Evolutionary conservation across 768 basidiomycete genomes (phyloP), one percentile per base, ranked within the genome.

Genomic region (Leccinum incarnatum): DNA sequence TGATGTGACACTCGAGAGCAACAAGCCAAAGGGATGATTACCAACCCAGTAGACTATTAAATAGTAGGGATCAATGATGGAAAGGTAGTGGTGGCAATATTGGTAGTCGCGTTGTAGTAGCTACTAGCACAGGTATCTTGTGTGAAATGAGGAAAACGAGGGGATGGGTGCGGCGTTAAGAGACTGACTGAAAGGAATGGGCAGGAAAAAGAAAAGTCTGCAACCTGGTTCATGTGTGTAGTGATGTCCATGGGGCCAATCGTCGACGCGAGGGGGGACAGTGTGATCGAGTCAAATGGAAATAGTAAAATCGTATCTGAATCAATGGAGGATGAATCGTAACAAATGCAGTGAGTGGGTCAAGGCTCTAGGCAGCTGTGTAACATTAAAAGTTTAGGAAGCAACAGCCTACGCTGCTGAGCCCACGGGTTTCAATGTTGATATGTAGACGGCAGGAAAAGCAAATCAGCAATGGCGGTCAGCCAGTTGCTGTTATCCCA

Each of bases 401-500:
- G 42, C 15, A 47, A 55, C 58, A 51, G 46, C 52, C 11, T 37
- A 57, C 27, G 53, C 47, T 48, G 59, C 42, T 45, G 4, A 45
- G 49, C 52, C 58, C 47, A 30, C 32, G 30, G 21, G n/a, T 53
- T 34, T 50, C 59, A 50, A 53, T 52, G 37, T 15, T 12, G 23
- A 51, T 55, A 21, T 15, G 55, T 57, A 40, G 52, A 51, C 29
- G 19, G 30, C 12, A 9, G 25, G 17, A 45, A 14, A 45, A 49
- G 48, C 30, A 46, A 51, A 34, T 55, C 50, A 57, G 59, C 51
- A 50, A 57, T 47, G 37, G 50, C 46, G 21, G 55, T 34, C 17
- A 36, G 58, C 23, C 15, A 48, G 14, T 23, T 32, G 32, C 4
- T 8, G 45, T 70, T 61, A 73, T 34, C 73, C 72, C 12, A 73